phyloP scores from a whole-genome alignment of 805 yeast genomes.

The Ogataea philodendri region DNA sequence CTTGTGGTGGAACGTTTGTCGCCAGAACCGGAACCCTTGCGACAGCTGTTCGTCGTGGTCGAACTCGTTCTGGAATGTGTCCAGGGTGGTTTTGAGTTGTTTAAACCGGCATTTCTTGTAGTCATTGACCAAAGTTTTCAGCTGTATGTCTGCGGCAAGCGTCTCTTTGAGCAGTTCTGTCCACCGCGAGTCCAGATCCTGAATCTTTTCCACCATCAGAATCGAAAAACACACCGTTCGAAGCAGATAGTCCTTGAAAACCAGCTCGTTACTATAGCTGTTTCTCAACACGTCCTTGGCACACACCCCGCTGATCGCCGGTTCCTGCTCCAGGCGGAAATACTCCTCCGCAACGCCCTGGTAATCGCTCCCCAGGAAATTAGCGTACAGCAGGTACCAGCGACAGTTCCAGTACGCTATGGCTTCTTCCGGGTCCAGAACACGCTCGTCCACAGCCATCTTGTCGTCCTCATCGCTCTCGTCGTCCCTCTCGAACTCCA shows the following conservation, averaged over 20 bases:
- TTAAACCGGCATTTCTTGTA: slow-evolving; percentile 29
- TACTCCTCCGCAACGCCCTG: slow-evolving; percentile 24
- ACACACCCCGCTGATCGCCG: slow-evolving; percentile 15
- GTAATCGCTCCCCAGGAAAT: slow-evolving; percentile 28
- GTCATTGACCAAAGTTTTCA: slow-evolving; percentile 25
- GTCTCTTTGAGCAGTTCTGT: slow-evolving; percentile 16
- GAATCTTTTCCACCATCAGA: slow-evolving; percentile 18
- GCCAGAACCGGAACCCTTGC: slow-evolving; percentile 25
- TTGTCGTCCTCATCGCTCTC: slow-evolving; percentile 20
- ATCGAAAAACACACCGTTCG: slow-evolving; percentile 23
- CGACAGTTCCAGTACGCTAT: slow-evolving; percentile 32
- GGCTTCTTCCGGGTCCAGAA: slow-evolving; percentile 20
- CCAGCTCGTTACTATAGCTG: slow-evolving; percentile 18
- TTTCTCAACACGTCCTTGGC: slow-evolving; percentile 21
- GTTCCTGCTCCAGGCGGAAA: slow-evolving; percentile 15
- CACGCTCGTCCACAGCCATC: slow-evolving; percentile 15
- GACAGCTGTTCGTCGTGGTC: slow-evolving; percentile 25
- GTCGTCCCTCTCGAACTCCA: slow-evolving; percentile 23
- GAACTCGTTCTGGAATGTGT: slow-evolving; percentile 12
- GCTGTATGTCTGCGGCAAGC: slow-evolving; percentile 21
- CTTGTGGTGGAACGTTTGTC: slow-evolving; percentile 30
- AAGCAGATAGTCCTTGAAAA: slow-evolving; percentile 19
- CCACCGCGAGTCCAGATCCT: slow-evolving; percentile 13
- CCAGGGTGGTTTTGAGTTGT: slow-evolving; percentile 19
- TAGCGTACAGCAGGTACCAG: slow-evolving; percentile 29